Percentiles rank a stretch among this genome's conserved stretches.
Evolutionary conservation across 345 rosid species (phyloP).

Genomic region (Arabidopsis arenosa): DNA sequence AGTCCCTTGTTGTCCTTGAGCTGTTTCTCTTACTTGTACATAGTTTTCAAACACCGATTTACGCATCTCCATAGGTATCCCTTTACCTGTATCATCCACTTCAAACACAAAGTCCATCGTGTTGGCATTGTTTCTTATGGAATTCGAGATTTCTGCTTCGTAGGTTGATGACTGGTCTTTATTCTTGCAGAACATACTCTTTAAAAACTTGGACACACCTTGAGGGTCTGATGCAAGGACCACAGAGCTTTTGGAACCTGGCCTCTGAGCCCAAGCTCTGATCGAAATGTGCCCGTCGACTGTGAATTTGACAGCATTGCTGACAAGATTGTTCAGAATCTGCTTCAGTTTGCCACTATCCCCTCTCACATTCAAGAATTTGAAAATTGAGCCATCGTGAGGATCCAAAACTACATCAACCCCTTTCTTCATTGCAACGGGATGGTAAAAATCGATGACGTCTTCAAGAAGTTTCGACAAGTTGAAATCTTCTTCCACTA

Average conservation of each 20-base stretch:
- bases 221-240: slow-evolving; percentile 40
- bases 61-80: slow-evolving; percentile 71
- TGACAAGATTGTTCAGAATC: slow-evolving; percentile 61
- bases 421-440: slow-evolving; percentile 62
- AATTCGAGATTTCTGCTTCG: slow-evolving; percentile 24
- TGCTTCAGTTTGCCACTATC: slow-evolving; percentile 69
- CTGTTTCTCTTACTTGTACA: slow-evolving; percentile 79
- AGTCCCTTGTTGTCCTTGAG: slow-evolving; percentile 66
- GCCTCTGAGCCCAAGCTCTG: slow-evolving; percentile 65
- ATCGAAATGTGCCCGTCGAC: slow-evolving; percentile 62
- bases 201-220: slow-evolving; percentile 27
- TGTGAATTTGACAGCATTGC: slow-evolving; percentile 90
- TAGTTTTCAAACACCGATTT: slow-evolving; percentile 75
- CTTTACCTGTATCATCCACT: slow-evolving; percentile 86
- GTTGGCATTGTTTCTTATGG: slow-evolving; percentile 35
- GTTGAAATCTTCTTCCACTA: slow-evolving; percentile 73
- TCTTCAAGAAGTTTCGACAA: slow-evolving; percentile 64
- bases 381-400: slow-evolving; percentile 59
- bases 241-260: slow-evolving; percentile 47
- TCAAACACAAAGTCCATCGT: slow-evolving; percentile 67
- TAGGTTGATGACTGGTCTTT: slow-evolving; percentile 30
- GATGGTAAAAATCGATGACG: slow-evolving; percentile 62
- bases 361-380: slow-evolving; percentile 57
- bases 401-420: slow-evolving; percentile 74
- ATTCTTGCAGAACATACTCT: slow-evolving; percentile 41